Evolutionary conservation across 2,329 filamentous ascomycete genomes (phyloP), one percentile per base, ranked within the genome.

Genomic region (Bimuria novae-zelandiae): DNA sequence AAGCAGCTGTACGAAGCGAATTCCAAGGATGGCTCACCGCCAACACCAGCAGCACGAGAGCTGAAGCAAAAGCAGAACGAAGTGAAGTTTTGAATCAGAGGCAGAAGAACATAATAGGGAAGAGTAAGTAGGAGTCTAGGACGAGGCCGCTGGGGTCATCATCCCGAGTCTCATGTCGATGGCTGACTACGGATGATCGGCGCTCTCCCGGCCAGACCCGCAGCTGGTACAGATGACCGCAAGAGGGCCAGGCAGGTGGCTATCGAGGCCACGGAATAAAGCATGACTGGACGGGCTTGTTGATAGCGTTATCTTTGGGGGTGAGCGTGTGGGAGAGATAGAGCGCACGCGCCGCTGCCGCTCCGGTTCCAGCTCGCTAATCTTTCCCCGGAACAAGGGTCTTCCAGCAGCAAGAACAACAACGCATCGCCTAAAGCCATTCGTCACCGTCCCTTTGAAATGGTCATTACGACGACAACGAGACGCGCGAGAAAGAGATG

Each of bases 191-290:
- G n/a, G 44, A 27, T 7, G 36, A n/a, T n/a, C 36, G 36, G 21
- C 19, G 36, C 36, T 17, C n/a, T 37, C 21, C 29, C 19, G n/a
- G 43, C 43, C 10, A 10, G 30, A 16, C 14, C 52, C 56, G 52
- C 51, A 54, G 54, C 58, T 47, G 64, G 60, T 59, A 60, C 64
- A 60, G 60, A 63, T 64, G 59, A 54, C 64, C 65, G 39, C 35
- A 54, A 30, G 14, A 17, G 35, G 45, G 21, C 45, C 19, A 22
- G 12, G 37, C 40, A 43, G 27, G 36, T 42, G 47, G 46, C 56
- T 55, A 63, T 60, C 55, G 45, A 52, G 46, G 48, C 48, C 59
- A 54, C 22, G 58, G 60, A 43, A 49, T 37, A 37, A 53, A 52
- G 48, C 56, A 60, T 62, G 55, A 59, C 51, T 59, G 56, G 54